Conservation (phyloP, 169 alveolate genomes). For the Eimeria zaria region DNA sequence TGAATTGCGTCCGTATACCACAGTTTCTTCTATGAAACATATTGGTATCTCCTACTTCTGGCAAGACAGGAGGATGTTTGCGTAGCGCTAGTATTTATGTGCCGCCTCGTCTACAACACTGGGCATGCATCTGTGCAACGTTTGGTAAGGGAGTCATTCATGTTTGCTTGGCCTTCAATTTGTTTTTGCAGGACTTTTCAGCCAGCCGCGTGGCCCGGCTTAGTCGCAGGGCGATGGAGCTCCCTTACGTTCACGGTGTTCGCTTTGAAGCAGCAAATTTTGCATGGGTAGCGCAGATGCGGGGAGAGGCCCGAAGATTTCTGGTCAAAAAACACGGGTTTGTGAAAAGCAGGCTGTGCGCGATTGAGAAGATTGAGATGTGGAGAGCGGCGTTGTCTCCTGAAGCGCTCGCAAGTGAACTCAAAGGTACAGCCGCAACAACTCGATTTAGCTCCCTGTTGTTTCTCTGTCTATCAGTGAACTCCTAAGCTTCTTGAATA, state of each 20-base stretch:
- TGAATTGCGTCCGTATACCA: not conserved
- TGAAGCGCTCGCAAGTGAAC: conserved; percentile 71
- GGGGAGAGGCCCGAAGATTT: conserved; percentile 76
- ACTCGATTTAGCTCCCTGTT: not conserved
- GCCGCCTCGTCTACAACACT: no score
- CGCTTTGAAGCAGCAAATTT: conserved; percentile 82
- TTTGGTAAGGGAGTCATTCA: not conserved
- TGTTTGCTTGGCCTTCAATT: not conserved
- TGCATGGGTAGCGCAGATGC: conserved; percentile 80
- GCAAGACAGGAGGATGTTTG: not conserved
- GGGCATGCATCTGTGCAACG: not conserved
- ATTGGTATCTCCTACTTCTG: not conserved
- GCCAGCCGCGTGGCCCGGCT: conserved; percentile 81
- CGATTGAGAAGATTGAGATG: conserved; percentile 71
- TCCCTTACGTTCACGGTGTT: conserved; percentile 85
- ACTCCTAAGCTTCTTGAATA: not conserved
- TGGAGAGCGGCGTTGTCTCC: conserved; percentile 78
- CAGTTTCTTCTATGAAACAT: not conserved
- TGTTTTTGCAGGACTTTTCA: conserved; percentile 58
- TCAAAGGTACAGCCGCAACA: conserved; percentile 10
- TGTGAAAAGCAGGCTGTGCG: conserved; percentile 75
- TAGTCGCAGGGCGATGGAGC: conserved; percentile 79
- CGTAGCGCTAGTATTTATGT: no score
- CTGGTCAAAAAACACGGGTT: conserved; percentile 84
- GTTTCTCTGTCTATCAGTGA: no score